Percentiles rank a stretch among this genome's conserved stretches.
Evolutionary conservation across 2,329 filamentous ascomycete species (phyloP).

Genomic region (Leptoxyphium fumago): DNA sequence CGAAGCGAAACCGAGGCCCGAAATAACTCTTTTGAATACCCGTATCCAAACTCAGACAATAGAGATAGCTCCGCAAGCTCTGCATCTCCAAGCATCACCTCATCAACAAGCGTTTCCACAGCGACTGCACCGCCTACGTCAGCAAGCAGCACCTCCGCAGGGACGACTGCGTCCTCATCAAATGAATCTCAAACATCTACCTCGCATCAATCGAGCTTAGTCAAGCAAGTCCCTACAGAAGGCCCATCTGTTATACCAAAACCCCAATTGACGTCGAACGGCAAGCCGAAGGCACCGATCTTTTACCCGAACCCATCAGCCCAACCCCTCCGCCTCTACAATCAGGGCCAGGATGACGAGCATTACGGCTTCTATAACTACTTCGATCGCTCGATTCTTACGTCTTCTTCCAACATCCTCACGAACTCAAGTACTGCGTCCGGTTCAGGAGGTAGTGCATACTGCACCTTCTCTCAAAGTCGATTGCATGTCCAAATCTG

Average conservation of each 20-base stretch:
- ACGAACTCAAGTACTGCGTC: slow-evolving; percentile 1
- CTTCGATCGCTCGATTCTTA: slow-evolving; percentile 63
- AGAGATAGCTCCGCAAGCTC: neutral
- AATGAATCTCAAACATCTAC: neutral
- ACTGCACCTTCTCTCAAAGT: slow-evolving; percentile 47
- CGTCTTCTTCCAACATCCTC: slow-evolving; percentile 12
- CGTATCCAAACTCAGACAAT: slow-evolving; percentile 8
- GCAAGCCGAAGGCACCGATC: slow-evolving; percentile 55
- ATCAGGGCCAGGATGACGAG: slow-evolving; percentile 65
- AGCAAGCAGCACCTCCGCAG: neutral
- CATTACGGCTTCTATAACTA: slow-evolving; percentile 93
- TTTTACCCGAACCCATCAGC: slow-evolving; percentile 53
- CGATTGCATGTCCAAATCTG: slow-evolving; percentile 48
- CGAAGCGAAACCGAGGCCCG: neutral
- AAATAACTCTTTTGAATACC: slow-evolving; percentile 10
- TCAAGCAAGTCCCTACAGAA: neutral
- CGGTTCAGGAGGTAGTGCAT: slow-evolving; percentile 23
- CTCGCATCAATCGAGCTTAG: neutral
- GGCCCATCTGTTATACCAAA: slow-evolving; percentile 41
- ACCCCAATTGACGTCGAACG: slow-evolving; percentile 49
- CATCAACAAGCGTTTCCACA: slow-evolving; percentile 8
- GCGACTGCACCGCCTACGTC: neutral
- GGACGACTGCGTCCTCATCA: neutral
- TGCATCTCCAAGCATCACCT: slow-evolving; percentile 10
- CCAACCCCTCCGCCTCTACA: slow-evolving; percentile 74